A percentile compares a stretch with the other conserved stretches of the same genome.
These are phyloP conservation scores for Wickerhamiella sorbophila DNA, from an alignment of 805 yeast genomes.

Conservation along the genomic window DNA sequence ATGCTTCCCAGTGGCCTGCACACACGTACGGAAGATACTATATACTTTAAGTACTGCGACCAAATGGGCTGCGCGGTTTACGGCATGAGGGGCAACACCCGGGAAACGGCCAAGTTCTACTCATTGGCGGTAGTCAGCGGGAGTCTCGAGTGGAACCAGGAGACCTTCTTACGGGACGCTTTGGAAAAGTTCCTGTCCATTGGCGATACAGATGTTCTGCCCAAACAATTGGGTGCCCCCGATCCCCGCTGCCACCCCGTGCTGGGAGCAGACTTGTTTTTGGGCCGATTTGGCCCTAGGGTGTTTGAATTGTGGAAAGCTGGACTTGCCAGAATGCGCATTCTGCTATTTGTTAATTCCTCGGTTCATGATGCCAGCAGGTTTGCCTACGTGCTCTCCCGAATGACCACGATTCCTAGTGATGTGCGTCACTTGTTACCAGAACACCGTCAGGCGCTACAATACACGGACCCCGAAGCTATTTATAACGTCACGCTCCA, in stretches of 20 bases:
- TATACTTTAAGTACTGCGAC: constrained; percentile 32
- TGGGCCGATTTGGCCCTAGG: constrained; percentile 47
- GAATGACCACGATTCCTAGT: constrained; percentile 49
- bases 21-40: constrained; percentile 34
- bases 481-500: constrained; percentile 50
- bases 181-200: constrained; percentile 12
- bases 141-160: constrained; percentile 15
- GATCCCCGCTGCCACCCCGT: constrained; percentile 23
- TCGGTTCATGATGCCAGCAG: constrained; percentile 21
- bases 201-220: constrained; percentile 4
- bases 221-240: constrained; percentile 1
- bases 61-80: constrained; percentile 16
- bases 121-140: constrained; percentile 14
- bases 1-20: constrained; percentile 61
- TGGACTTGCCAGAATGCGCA: constrained; percentile 41
- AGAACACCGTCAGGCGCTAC: constrained; percentile 16
- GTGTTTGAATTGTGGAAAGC: constrained; percentile 51
- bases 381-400: constrained; percentile 42
- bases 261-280: constrained; percentile 28
- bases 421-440: constrained; percentile 31
- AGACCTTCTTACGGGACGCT: constrained; percentile 10
- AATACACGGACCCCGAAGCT: constrained; percentile 11
- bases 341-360: constrained; percentile 24
- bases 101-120: constrained; percentile 11
- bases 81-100: constrained; percentile 7